These are phyloP conservation scores for Protomyces arabidopsidicola DNA, from an alignment of 1,139 yeast genomes.

Conservation along the genomic window DNA sequence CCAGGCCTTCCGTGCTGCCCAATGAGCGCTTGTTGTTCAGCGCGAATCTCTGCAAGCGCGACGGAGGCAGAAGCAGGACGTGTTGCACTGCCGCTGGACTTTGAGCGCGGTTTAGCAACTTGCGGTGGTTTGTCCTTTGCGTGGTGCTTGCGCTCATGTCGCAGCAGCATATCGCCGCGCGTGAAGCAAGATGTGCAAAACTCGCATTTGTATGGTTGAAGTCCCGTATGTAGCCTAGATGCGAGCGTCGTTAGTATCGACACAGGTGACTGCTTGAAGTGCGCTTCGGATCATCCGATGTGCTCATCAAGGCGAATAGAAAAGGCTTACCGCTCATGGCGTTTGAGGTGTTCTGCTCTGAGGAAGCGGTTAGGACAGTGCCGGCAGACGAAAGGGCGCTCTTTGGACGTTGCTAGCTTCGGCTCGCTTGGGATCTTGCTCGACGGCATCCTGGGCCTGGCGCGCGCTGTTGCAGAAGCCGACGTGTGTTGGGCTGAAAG, in stretches of 20 bases:
- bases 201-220: background rate
- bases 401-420: background rate
- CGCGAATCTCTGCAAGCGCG: background rate
- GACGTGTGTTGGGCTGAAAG: background rate
- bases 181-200: background rate
- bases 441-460: background rate
- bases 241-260: background rate
- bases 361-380: background rate
- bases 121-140: conserved; percentile 1
- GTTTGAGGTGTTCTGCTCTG: background rate
- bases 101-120: background rate
- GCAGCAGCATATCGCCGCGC: background rate
- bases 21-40: background rate
- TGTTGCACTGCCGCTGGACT: background rate
- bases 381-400: background rate
- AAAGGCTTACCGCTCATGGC: background rate
- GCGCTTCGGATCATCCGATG: background rate
- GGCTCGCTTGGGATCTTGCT: background rate
- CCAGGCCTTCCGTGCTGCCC: background rate
- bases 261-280: background rate
- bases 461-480: background rate
- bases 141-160: background rate
- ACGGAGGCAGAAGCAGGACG: background rate
- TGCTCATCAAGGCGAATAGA: background rate
- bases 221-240: background rate